Evolutionary conservation across 2,329 filamentous ascomycete genomes (phyloP).

Genomic region (Alternaria sp.): DNA sequence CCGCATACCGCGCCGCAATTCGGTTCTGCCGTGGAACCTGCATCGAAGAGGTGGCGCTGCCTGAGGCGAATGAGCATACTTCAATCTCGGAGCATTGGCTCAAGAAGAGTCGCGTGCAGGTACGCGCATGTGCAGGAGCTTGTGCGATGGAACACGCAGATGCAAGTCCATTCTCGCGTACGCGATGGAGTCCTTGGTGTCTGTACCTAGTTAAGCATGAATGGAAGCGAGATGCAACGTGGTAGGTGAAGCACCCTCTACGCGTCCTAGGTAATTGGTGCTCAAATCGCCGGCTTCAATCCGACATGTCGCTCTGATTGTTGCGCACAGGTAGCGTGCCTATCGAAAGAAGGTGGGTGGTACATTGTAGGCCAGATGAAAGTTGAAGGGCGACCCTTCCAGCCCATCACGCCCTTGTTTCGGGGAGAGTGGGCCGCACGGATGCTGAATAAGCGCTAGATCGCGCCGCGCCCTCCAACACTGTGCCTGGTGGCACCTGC

Average conservation of each 20-base stretch:
- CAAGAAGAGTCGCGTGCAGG: neutral
- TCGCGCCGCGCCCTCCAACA: neutral
- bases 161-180: neutral
- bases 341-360: neutral
- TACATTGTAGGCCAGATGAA: neutral
- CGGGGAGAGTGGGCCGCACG: neutral
- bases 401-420: neutral
- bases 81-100: neutral
- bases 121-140: neutral
- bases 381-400: neutral
- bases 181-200: neutral
- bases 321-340: neutral
- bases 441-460: neutral
- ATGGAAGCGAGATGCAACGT: neutral
- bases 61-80: neutral
- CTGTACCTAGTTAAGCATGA: neutral
- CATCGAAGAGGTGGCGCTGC: neutral
- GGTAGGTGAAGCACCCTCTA: neutral
- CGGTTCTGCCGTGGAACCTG: neutral
- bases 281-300: neutral
- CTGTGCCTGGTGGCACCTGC: neutral
- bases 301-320: neutral
- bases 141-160: neutral
- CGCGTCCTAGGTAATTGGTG: neutral
- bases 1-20: conserved; percentile 1